Conservation (phyloP, 2,329 filamentous ascomycete genomes). For the Colletotrichum orbiculare region DNA sequence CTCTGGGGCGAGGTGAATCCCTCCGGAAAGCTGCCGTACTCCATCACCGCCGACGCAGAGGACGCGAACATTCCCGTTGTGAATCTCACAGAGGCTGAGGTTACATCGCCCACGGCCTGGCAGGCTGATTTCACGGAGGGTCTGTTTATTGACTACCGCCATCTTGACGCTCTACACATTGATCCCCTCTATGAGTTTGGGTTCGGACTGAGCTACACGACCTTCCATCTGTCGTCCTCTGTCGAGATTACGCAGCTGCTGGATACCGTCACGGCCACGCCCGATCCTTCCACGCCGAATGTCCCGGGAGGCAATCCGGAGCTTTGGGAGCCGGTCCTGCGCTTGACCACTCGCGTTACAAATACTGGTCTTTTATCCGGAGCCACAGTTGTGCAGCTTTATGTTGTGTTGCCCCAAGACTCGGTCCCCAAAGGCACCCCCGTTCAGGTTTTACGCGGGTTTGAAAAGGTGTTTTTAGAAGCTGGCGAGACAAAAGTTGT, state of each 20-base stretch:
- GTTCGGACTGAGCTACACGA: conserved; percentile 75
- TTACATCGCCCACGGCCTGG: conserved; percentile 65
- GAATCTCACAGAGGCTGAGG: conserved; percentile 67
- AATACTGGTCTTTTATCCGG: conserved; percentile 73
- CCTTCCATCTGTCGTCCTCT: conserved; percentile 63
- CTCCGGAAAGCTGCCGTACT: conserved; percentile 62
- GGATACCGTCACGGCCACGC: conserved; percentile 47
- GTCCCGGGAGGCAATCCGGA: conserved; percentile 56
- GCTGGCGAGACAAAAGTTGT: conserved; percentile 59
- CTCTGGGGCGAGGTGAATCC: conserved; percentile 69
- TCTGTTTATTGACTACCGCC: conserved; percentile 65
- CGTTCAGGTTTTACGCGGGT: conserved; percentile 69
- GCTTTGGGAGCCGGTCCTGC: conserved; percentile 57
- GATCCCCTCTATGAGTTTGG: conserved; percentile 70
- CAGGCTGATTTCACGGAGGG: conserved; percentile 63
- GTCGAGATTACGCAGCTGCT: conserved; percentile 50
- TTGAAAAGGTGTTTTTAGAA: conserved; percentile 68
- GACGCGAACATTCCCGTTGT: conserved; percentile 57
- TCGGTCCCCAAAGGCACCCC: conserved; percentile 51
- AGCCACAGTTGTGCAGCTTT: conserved; percentile 75
- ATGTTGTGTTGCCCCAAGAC: conserved; percentile 53
- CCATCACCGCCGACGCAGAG: conserved; percentile 56
- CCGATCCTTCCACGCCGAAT: conserved; percentile 51
- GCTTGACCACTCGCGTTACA: conserved; percentile 68
- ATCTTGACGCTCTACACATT: conserved; percentile 60